phyloP scores from a whole-genome alignment of 2,329 filamentous ascomycete genomes.

The Stagonosporopsis tanaceti region DNA sequence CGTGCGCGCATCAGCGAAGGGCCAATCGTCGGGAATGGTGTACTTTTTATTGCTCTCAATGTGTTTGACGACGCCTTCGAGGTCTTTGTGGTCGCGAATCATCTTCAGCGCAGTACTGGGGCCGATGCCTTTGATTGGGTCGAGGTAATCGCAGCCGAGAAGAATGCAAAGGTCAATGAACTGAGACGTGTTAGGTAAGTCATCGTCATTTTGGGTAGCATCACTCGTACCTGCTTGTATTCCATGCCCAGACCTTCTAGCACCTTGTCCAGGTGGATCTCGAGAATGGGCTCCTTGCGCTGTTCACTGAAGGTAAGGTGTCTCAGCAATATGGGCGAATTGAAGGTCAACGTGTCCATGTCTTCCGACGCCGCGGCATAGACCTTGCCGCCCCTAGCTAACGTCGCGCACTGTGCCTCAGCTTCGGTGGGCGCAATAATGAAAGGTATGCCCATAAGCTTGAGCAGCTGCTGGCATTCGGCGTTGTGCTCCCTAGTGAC shows the following conservation, averaged over 20 bases:
- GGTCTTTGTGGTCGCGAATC: slow-evolving; percentile 86
- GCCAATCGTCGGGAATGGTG: slow-evolving; percentile 93
- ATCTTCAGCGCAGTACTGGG: slow-evolving; percentile 91
- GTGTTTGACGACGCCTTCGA: slow-evolving; percentile 89
- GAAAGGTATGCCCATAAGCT: slow-evolving; percentile 95
- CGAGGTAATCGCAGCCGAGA: slow-evolving; percentile 96
- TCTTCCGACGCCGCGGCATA: slow-evolving; percentile 97
- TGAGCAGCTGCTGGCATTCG: slow-evolving; percentile 89
- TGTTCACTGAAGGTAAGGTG: slow-evolving; percentile 98
- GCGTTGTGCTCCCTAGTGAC: slow-evolving; percentile 97
- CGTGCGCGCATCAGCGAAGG: slow-evolving; percentile 87
- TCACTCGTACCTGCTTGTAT: slow-evolving; percentile 70
- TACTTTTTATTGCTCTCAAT: slow-evolving; percentile 75
- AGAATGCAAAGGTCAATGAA: slow-evolving; percentile 98
- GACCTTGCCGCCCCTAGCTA: slow-evolving; percentile 91
- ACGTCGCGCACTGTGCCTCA: slow-evolving; percentile 91
- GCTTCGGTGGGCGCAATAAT: slow-evolving; percentile 96
- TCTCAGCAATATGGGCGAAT: slow-evolving; percentile 86
- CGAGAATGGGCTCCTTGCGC: slow-evolving; percentile 95
- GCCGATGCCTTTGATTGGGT: slow-evolving; percentile 93
- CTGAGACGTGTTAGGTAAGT: slow-evolving; percentile 54
- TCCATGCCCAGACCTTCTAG: slow-evolving; percentile 90
- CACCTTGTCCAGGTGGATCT: slow-evolving; percentile 88
- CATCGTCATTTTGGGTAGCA: not conserved
- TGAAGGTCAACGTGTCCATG: slow-evolving; percentile 98